Conservation (phyloP, 2,329 filamentous ascomycete species). For the Ophiostoma triangulosporum region DNA sequence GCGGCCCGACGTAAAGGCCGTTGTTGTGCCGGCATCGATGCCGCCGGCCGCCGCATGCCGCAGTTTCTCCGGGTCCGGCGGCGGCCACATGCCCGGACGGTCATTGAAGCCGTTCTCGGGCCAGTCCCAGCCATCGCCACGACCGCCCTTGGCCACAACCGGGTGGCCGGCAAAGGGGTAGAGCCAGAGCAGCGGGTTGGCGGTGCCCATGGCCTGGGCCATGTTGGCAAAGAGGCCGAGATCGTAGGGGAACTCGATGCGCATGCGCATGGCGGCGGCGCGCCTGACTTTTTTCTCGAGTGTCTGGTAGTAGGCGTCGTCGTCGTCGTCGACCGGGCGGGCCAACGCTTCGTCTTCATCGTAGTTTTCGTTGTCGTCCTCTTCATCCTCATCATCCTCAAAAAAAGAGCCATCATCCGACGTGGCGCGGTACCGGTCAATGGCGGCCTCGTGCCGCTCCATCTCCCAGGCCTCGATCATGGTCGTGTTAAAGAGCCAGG, state of each 20-base stretch:
- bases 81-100: conserved; percentile 46
- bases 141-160: conserved; percentile 20
- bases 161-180: conserved; percentile 49
- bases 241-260: conserved; percentile 72
- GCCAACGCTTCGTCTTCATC: conserved; percentile 8
- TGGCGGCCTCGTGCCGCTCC: conserved; percentile 46
- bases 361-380: conserved; percentile 18
- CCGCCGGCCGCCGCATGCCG: conserved; percentile 23
- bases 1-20: background rate
- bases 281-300: background rate
- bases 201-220: conserved; percentile 59
- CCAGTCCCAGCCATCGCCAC: conserved; percentile 44
- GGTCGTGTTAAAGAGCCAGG: conserved; percentile 55
- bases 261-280: conserved; percentile 29
- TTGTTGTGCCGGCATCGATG: background rate
- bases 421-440: conserved; percentile 29
- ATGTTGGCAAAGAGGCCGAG: conserved; percentile 63
- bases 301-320: conserved; percentile 17
- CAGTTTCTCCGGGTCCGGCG: conserved; percentile 47
- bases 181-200: conserved; percentile 54
- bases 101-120: conserved; percentile 69
- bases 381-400: conserved; percentile 16
- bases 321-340: conserved; percentile 4
- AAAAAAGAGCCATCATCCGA: conserved; percentile 29
- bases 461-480: conserved; percentile 73